Conservation (phyloP, 192 early-diverging fungal species). For the Coemansia sp. region DNA sequence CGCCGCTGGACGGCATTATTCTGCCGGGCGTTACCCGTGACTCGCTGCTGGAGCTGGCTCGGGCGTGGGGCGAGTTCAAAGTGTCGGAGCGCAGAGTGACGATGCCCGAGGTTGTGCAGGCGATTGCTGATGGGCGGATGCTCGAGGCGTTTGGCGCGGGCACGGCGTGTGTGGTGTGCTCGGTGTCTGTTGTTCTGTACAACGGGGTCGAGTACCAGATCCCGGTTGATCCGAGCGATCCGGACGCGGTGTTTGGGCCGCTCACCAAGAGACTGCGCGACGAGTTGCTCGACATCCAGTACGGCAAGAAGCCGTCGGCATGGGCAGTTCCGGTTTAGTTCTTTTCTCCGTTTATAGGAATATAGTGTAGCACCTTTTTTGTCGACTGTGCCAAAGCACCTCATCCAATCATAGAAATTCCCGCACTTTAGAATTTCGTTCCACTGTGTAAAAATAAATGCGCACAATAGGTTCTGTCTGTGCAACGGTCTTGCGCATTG, state of each 20-base stretch:
- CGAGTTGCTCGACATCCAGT: constrained; percentile 91
- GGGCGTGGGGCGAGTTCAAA: constrained; percentile 85
- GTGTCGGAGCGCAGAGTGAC: constrained; percentile 81
- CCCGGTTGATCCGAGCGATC: constrained; percentile 88
- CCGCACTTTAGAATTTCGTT: no score
- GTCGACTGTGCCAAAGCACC: no score
- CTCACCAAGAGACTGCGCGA: constrained; percentile 79
- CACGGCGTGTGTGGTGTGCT: constrained; percentile 93
- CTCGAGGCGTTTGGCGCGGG: constrained; percentile 97
- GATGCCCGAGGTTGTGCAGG: constrained; percentile 77
- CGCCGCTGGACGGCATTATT: constrained; percentile 92
- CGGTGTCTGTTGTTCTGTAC: constrained; percentile 83
- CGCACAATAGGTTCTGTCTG: no score
- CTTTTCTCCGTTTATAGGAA: no score
- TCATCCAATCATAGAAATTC: no score
- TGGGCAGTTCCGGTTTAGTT: constrained; percentile 8
- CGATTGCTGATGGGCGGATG: constrained; percentile 71
- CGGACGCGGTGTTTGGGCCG: constrained; percentile 78
- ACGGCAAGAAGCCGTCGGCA: constrained; percentile 65
- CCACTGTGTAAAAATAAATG: no score
- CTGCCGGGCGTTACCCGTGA: constrained; percentile 95
- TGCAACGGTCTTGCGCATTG: not conserved
- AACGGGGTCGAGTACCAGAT: constrained; percentile 69
- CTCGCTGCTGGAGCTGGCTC: constrained; percentile 80
- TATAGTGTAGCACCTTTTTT: no score